Base-by-base conservation (phyloP, 345 rosid species). In the Rhodamnia argentea region DNA sequence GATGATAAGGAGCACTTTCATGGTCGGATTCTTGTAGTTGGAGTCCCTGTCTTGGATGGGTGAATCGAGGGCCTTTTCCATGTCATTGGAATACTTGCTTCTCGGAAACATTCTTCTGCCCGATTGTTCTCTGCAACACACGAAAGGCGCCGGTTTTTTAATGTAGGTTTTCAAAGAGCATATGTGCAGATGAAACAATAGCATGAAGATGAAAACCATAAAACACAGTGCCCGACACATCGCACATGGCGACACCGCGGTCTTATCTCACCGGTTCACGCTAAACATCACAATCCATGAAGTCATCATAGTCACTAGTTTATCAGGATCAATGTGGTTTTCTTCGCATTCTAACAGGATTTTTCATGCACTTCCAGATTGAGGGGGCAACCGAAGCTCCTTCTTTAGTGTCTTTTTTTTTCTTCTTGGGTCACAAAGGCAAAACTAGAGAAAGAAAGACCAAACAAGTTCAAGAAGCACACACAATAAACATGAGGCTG, bases 31-130 rank as follows among this genome's bases (percentile, higher is more conserved):
- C 90, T 84, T 92, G 94, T 87, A 93, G 87, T 86, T 93, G 83
- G 90, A 88, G 88, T 88, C 93, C 90, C 93, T 89, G 83, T 89
- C 91, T 53, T 91, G 94, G 82, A 91, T 84, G 7, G 98, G 92
- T 85, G 87, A 90, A 83, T 88, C 90, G 53, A 91, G 87, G 54
- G 85, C 93, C 91, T 90, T 94, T 86, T 93, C 97, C 62, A 93
- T 93, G 90, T 93, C 93, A 88, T 86, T 92, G 84, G 89, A 59
- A 85, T 88, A 90, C 86, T 87, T 93, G 42, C 87, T 90, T 88
- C 94, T 91, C n/a, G 83, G 89, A 29, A 75, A 89, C 60, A 90
- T 90, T 64, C 92, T 92, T 85, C 89, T 92, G 86, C 50, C 89
- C 26, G 89, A 40, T 32, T 94, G 93, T 37, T 93, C 98, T 82